Evolutionary conservation across 2,329 filamentous ascomycete genomes (phyloP).

Genomic region (Sporothrix phasma): DNA sequence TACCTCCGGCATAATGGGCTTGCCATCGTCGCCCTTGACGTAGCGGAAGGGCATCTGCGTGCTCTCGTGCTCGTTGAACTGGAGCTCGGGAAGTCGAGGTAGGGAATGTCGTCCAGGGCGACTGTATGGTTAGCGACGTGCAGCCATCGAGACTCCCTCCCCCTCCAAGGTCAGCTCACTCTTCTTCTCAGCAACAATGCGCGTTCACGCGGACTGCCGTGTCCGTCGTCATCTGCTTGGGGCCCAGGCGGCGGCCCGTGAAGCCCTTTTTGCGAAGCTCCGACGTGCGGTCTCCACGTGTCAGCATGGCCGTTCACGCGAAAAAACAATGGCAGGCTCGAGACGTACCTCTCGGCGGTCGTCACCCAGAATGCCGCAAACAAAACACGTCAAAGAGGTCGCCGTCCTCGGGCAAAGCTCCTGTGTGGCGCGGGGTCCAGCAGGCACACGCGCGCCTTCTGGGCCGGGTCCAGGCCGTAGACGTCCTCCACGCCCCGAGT

Average conservation of each 20-base stretch:
- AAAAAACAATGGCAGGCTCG: background rate
- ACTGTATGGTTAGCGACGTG: slow-evolving; percentile 45
- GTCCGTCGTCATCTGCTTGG: slow-evolving; percentile 97
- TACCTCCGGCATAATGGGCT: slow-evolving; percentile 88
- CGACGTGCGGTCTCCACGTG: slow-evolving; percentile 69
- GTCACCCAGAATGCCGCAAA: slow-evolving; percentile 93
- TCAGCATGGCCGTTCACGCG: slow-evolving; percentile 11
- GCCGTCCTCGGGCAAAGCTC: slow-evolving; percentile 78
- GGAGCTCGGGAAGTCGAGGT: slow-evolving; percentile 79
- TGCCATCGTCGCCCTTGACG: slow-evolving; percentile 62
- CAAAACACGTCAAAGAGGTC: slow-evolving; percentile 79
- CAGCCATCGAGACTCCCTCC: too few relatives aligned
- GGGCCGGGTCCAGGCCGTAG: slow-evolving; percentile 58
- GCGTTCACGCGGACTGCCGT: slow-evolving; percentile 89
- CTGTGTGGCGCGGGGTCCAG: slow-evolving; percentile 29
- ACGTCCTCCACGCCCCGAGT: slow-evolving; percentile 72
- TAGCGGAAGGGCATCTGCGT: slow-evolving; percentile 98
- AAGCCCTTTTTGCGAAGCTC: slow-evolving; percentile 93
- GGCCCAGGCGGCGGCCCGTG: slow-evolving; percentile 72
- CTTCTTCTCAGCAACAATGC: slow-evolving; percentile 76
- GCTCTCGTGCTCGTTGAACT: slow-evolving; percentile 83
- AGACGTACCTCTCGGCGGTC: slow-evolving; percentile 72
- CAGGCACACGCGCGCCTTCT: slow-evolving; percentile 16
- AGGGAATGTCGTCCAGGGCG: slow-evolving; percentile 66
- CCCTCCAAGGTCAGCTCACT: too few relatives aligned